phyloP scores from a whole-genome alignment of 495 filamentous ascomycete species.

The Penicillium simplicissimum region DNA sequence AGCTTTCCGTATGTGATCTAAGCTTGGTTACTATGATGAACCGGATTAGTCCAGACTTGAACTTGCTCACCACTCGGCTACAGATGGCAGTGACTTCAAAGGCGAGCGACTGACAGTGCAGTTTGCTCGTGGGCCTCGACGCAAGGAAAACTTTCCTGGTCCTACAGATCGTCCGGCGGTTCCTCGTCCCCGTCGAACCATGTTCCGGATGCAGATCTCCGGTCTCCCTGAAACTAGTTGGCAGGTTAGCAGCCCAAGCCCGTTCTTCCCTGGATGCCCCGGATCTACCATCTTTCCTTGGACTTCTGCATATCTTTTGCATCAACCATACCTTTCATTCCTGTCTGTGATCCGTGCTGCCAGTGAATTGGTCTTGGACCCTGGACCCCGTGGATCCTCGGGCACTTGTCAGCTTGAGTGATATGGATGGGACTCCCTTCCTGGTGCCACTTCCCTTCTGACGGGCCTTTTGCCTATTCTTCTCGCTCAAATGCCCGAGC shows the following conservation, averaged over 20 bases:
- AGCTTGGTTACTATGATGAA: neutral
- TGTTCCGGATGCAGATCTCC: slow-evolving; percentile 94
- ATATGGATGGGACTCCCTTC: slow-evolving; percentile 6
- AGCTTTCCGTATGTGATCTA: slow-evolving; percentile 56
- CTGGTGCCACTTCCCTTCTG: neutral
- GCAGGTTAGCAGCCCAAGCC: slow-evolving; percentile 89
- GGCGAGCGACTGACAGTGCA: slow-evolving; percentile 95
- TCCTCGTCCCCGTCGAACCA: slow-evolving; percentile 91
- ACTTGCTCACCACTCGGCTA: slow-evolving; percentile 12
- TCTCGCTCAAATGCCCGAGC: slow-evolving; percentile 3
- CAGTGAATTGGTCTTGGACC: slow-evolving; percentile 10
- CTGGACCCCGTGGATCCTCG: slow-evolving; percentile 14
- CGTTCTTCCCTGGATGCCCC: slow-evolving; percentile 50
- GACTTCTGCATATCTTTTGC: slow-evolving; percentile 6
- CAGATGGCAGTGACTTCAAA: slow-evolving; percentile 98
- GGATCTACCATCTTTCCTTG: slow-evolving; percentile 10
- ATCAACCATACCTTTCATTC: slow-evolving; percentile 13
- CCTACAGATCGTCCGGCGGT: slow-evolving; percentile 66
- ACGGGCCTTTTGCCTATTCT: neutral
- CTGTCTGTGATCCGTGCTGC: slow-evolving; percentile 16
- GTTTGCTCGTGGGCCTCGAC: slow-evolving; percentile 92
- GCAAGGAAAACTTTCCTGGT: slow-evolving; percentile 72
- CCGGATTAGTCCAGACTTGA: neutral
- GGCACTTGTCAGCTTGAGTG: slow-evolving; percentile 9
- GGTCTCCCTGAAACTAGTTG: slow-evolving; percentile 99